Percentiles rank a stretch among this genome's conserved stretches.
Conservation (phyloP, 2,329 filamentous ascomycete genomes). For the Trichoderma endophyticum region DNA sequence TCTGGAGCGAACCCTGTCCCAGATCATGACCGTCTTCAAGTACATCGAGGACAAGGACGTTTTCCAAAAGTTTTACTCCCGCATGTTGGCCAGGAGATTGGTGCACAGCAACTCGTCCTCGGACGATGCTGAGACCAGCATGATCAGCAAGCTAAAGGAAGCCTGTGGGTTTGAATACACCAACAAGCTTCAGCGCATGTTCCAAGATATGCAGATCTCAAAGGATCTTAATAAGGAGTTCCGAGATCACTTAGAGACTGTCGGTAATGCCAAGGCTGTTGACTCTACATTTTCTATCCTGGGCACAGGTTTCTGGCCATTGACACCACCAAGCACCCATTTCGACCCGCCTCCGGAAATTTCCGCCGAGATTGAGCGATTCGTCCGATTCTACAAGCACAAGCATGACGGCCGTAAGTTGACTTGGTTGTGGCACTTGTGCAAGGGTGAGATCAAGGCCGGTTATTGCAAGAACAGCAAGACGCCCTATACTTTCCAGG, state of each 20-base stretch:
- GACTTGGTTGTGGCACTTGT: slow-evolving; percentile 97
- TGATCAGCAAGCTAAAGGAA: slow-evolving; percentile 99
- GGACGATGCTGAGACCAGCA: slow-evolving; percentile 95
- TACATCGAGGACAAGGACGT: slow-evolving; percentile 99
- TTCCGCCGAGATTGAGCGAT: slow-evolving; percentile 82
- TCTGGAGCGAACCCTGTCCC: slow-evolving; percentile 79
- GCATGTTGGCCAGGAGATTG: slow-evolving; percentile 89
- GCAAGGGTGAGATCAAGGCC: slow-evolving; percentile 93
- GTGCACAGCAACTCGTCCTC: slow-evolving; percentile 95
- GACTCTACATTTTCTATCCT: slow-evolving; percentile 91
- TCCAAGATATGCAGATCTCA: slow-evolving; percentile 98
- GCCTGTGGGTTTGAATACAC: slow-evolving; percentile 99
- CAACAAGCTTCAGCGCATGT: slow-evolving; percentile 99
- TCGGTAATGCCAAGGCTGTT: slow-evolving; percentile 60
- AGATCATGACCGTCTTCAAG: slow-evolving; percentile 99
- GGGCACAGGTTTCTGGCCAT: slow-evolving; percentile 95
- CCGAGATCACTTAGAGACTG: slow-evolving; percentile 65
- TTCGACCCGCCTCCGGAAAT: slow-evolving; percentile 87
- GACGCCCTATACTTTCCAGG: slow-evolving; percentile 93
- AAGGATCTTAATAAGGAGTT: slow-evolving; percentile 93
- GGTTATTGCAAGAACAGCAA: slow-evolving; percentile 89
- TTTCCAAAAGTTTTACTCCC: slow-evolving; percentile 99
- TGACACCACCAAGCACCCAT: slow-evolving; percentile 79
- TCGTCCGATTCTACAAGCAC: slow-evolving; percentile 86
- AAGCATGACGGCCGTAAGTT: slow-evolving; percentile 97